phyloP scores from a whole-genome alignment of 371 early-diverging fungal genomes.

The Sporodiniella umbellata region DNA sequence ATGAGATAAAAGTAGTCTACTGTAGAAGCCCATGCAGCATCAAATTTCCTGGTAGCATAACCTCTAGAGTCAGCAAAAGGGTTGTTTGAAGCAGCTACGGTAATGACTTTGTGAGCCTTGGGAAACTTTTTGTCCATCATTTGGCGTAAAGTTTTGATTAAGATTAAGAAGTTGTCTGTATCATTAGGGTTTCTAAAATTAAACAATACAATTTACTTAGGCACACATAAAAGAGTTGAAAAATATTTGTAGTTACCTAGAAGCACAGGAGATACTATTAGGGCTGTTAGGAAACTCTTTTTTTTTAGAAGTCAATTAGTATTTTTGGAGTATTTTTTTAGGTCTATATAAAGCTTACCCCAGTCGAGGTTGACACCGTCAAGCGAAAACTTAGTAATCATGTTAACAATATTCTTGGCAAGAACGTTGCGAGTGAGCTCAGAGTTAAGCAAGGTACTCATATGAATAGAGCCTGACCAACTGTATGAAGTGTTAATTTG shows the following conservation, averaged over 20 bases:
- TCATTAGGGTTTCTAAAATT: constrained; percentile 40
- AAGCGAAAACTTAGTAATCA: constrained; percentile 42
- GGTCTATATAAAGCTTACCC: constrained; percentile 45
- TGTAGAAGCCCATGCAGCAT: constrained; percentile 51
- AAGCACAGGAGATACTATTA: constrained; percentile 30
- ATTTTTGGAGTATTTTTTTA: too few relatives aligned
- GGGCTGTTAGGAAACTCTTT: constrained; percentile 44
- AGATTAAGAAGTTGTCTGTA: constrained; percentile 42
- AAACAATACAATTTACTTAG: background rate
- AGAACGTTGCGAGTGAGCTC: constrained; percentile 12
- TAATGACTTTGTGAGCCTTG: constrained; percentile 54
- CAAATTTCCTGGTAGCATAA: constrained; percentile 36
- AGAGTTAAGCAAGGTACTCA: constrained; percentile 25
- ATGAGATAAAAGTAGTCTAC: constrained; percentile 66
- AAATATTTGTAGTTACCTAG: constrained; percentile 19
- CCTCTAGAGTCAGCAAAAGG: constrained; percentile 49
- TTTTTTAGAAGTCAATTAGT: too few relatives aligned
- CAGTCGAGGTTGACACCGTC: constrained; percentile 63
- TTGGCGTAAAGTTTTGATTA: constrained; percentile 56
- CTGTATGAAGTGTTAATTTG: constrained; percentile 12
- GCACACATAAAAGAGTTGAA: too few relatives aligned
- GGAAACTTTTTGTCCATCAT: constrained; percentile 50
- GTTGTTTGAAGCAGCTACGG: constrained; percentile 64
- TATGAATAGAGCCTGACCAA: constrained; percentile 41
- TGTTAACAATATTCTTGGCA: constrained; percentile 21